Base-by-base conservation (phyloP, 345 rosid species). In the Iberis pinnata region DNA sequence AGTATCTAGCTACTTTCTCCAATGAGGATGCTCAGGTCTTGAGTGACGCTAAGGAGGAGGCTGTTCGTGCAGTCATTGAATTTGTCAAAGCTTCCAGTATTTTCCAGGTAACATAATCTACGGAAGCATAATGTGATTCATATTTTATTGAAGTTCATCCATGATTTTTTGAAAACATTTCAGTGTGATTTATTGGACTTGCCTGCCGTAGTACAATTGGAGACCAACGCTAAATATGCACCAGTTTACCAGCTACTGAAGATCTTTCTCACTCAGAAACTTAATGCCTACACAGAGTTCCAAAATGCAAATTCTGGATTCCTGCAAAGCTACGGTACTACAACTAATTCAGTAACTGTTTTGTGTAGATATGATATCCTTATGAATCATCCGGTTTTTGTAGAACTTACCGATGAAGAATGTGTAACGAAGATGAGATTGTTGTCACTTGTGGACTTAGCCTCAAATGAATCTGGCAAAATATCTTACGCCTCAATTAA, bases 101-200 rank as follows among this genome's bases (percentile, higher is more conserved):
- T 51, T 80, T 83, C 66, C 96, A 82, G 99, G 97, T 88, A 81
- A 49, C 38, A 35, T 56, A 13, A n/a, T 52, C 38, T 4, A 25
- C 35, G 17, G 32, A 46, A 22, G 15, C 27, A 41, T 51, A 29
- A 18, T 18, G 15, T 42, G 25, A 43, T 9, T 61, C 25, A 15
- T 20, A 8, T 16, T 16, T 48, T 17, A 31, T 51, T 49, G 41
- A 43, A 17, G 24, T 16, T 52, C 8, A 29, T 2, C 5, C 7
- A 1, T 12, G 12, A 14, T 35, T 25, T 38, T 55, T 13, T 22
- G 25, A 22, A 22, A 22, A 16, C 8, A 64, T 14, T 82, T 74
- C 87, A 93, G 99, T 93, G 95, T 68, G 95, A 88, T 70, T 69
- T 93, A 49, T 70, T 93, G 73, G 99, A 80, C 63, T 76, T 88